phyloP scores from a whole-genome alignment of 495 filamentous ascomycete genomes.

The Geoglossum glabrum region DNA sequence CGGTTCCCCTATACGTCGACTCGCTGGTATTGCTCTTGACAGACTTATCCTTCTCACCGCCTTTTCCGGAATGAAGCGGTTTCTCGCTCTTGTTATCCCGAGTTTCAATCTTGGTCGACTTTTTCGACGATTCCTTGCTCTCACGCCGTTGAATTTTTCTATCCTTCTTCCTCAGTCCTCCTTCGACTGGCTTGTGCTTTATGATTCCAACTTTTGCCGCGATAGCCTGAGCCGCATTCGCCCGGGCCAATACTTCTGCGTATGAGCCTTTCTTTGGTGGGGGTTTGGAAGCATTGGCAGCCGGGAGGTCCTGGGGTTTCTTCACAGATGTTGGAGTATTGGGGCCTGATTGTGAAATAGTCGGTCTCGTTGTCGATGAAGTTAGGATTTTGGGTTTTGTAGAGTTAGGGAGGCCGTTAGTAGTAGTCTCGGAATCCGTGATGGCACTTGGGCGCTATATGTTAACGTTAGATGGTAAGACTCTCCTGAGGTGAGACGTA shows the following conservation, averaged over 20 bases:
- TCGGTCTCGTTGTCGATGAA: neutral
- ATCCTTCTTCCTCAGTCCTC: conserved; percentile 14
- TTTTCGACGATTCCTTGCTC: conserved; percentile 5
- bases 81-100: conserved; percentile 3
- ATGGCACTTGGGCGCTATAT: neutral
- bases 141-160: conserved; percentile 14
- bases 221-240: conserved; percentile 29
- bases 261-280: conserved; percentile 44
- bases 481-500: neutral
- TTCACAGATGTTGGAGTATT: neutral
- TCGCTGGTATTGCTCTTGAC: conserved; percentile 13
- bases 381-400: neutral
- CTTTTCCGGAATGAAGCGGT: neutral
- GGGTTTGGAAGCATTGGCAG: conserved; percentile 16
- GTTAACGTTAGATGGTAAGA: neutral
- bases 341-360: neutral
- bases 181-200: conserved; percentile 22
- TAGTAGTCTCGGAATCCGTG: neutral
- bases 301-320: neutral
- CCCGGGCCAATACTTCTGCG: conserved; percentile 47
- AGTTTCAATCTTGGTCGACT: neutral
- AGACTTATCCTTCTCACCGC: neutral
- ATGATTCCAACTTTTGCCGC: conserved; percentile 17
- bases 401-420: neutral
- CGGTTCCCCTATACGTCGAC: conserved; percentile 31